Conservation (phyloP, 2,329 filamentous ascomycete species). For the Blumeria hordei region DNA sequence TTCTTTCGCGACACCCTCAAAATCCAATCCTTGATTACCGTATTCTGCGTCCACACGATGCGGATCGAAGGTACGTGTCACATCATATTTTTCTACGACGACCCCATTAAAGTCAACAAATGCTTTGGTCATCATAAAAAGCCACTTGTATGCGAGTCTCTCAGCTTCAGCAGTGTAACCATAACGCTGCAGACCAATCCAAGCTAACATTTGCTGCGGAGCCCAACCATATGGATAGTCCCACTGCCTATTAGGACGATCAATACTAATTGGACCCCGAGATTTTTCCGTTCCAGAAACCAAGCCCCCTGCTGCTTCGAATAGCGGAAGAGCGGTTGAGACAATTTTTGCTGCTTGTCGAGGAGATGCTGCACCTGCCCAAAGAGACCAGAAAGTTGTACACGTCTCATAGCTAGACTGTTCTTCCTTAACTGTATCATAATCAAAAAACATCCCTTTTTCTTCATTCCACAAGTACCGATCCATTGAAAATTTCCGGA, state of each 20-base stretch:
- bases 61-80: conserved; percentile 69
- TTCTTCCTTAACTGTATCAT: conserved; percentile 62
- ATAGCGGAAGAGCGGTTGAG: conserved; percentile 54
- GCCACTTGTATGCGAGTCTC: conserved; percentile 80
- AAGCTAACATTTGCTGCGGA: conserved; percentile 93
- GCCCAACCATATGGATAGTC: conserved; percentile 98
- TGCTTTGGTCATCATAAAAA: conserved; percentile 95
- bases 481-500: conserved; percentile 66
- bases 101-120: conserved; percentile 98
- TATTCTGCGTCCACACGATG: conserved; percentile 94
- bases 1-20: conserved; percentile 88
- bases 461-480: conserved; percentile 85
- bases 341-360: conserved; percentile 72
- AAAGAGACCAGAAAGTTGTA: conserved; percentile 94
- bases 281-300: conserved; percentile 78
- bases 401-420: conserved; percentile 70
- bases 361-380: conserved; percentile 72
- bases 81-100: conserved; percentile 97
- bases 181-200: conserved; percentile 79
- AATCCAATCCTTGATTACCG: conserved; percentile 85
- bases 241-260: conserved; percentile 89
- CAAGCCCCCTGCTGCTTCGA: conserved; percentile 72
- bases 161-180: conserved; percentile 80
- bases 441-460: conserved; percentile 94
- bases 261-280: conserved; percentile 52